phyloP scores from a whole-genome alignment of 352 stramenopile species.

The Pythium folliculosum region DNA sequence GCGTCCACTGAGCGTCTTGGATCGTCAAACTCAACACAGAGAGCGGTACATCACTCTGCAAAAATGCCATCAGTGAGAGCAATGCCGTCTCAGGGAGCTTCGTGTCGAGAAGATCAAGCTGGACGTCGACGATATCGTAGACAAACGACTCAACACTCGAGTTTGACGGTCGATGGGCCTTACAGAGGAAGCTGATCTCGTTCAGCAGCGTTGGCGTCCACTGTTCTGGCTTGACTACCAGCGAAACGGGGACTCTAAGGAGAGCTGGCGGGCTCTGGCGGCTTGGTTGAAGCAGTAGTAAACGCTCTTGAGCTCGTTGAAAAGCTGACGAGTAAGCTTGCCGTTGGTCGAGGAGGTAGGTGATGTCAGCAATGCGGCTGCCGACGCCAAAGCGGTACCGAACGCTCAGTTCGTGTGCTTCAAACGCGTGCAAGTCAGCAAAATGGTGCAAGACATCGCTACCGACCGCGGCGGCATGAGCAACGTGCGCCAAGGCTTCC shows the following conservation, averaged over 20 bases:
- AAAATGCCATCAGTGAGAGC: neutral
- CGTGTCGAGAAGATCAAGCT: neutral
- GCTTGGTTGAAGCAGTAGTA: neutral
- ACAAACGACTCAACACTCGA: neutral
- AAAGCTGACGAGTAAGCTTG: neutral
- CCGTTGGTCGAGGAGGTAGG: neutral
- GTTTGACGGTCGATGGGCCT: neutral
- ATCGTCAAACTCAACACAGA: neutral
- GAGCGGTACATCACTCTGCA: neutral
- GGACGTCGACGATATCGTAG: neutral
- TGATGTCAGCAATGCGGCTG: neutral
- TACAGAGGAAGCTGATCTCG: neutral
- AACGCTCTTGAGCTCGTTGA: neutral
- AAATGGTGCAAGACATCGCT: neutral
- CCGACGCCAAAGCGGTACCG: neutral
- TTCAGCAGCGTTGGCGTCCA: conserved; percentile 1
- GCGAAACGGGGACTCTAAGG: neutral
- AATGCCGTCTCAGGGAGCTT: neutral
- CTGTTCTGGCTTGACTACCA: neutral
- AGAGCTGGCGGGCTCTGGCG: too few species aligned
- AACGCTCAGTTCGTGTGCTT: neutral
- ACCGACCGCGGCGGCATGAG: neutral
- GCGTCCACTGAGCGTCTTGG: neutral
- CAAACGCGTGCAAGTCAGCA: neutral
- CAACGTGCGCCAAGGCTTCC: conserved; percentile 1